phyloP scores from a whole-genome alignment of 1,284 basidiomycete genomes.

The Retiboletus flavoniger region DNA sequence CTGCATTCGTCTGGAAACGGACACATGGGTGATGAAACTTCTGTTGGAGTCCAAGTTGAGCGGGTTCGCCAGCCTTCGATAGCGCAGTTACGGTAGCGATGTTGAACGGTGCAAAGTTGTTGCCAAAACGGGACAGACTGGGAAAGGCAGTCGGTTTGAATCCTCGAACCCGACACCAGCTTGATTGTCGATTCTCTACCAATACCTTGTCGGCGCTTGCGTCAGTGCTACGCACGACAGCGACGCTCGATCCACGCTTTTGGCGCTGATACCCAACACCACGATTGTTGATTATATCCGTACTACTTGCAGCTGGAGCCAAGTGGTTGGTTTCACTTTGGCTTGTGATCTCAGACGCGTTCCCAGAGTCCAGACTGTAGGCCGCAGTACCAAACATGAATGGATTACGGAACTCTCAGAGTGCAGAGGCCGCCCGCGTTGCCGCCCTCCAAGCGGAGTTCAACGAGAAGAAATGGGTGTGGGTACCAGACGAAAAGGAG shows the following conservation, averaged over 20 bases:
- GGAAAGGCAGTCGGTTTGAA: slow-evolving; percentile 6
- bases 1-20: neutral
- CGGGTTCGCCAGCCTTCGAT: no score
- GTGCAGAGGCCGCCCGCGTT: slow-evolving; percentile 68
- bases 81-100: neutral
- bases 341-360: no score
- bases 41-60: no score
- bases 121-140: slow-evolving; percentile 15
- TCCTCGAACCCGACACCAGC: neutral
- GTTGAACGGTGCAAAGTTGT: slow-evolving; percentile 1
- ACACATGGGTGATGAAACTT: no score
- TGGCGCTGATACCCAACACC: slow-evolving; percentile 11
- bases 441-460: slow-evolving; percentile 93
- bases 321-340: neutral
- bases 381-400: slow-evolving; percentile 41
- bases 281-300: slow-evolving; percentile 1
- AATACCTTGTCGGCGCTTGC: neutral
- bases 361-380: no score
- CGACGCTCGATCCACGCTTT: slow-evolving; percentile 4
- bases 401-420: slow-evolving; percentile 55
- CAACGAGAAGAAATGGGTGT: slow-evolving; percentile 97
- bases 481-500: slow-evolving; percentile 87
- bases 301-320: neutral
- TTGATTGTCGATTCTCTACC: neutral
- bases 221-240: neutral